Percentiles rank a stretch among this genome's conserved stretches.
Evolutionary conservation across 768 basidiomycete species (phyloP).

Genomic region (Cystobasidium tubakii): DNA sequence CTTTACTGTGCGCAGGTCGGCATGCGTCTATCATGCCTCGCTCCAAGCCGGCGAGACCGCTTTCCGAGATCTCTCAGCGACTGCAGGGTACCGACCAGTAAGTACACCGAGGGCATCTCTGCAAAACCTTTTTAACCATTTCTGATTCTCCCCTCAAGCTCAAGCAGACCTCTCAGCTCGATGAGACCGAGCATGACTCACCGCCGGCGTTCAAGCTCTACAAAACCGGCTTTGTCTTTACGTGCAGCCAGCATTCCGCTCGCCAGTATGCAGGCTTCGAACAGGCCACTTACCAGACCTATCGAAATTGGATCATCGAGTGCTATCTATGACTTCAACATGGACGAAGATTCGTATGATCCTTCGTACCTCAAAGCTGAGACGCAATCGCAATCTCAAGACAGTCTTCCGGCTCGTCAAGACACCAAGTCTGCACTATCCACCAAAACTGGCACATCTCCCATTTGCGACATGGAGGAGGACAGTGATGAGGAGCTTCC

Average conservation of each 20-base stretch:
- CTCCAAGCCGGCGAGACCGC: slow-evolving; percentile 12
- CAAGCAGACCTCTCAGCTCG: not conserved
- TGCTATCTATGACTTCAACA: slow-evolving; percentile 14
- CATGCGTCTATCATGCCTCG: slow-evolving; percentile 12
- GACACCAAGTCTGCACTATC: not conserved
- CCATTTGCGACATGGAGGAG: not conserved
- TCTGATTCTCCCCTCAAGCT: not conserved
- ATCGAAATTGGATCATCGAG: slow-evolving; percentile 30
- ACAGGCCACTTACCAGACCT: not conserved
- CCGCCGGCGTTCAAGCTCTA: not conserved
- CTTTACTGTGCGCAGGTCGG: not conserved
- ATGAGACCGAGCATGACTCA: slow-evolving; percentile 7
- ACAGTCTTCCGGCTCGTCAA: not conserved
- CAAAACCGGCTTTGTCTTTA: not conserved
- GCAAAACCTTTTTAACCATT: no score
- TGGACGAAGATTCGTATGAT: slow-evolving; percentile 25
- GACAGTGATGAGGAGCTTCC: slow-evolving; percentile 25
- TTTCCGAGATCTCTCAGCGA: slow-evolving; percentile 7
- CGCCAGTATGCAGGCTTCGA: not conserved
- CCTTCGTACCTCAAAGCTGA: slow-evolving; percentile 13
- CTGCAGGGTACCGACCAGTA: slow-evolving; percentile 9
- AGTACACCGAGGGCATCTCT: not conserved
- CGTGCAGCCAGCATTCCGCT: not conserved
- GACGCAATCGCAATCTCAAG: slow-evolving; percentile 16
- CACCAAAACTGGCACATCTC: not conserved